Percentiles rank a stretch among this genome's conserved stretches.
Conservation (phyloP, 176 grass and related monocot genomes). For the Aechmea fasciata region DNA sequence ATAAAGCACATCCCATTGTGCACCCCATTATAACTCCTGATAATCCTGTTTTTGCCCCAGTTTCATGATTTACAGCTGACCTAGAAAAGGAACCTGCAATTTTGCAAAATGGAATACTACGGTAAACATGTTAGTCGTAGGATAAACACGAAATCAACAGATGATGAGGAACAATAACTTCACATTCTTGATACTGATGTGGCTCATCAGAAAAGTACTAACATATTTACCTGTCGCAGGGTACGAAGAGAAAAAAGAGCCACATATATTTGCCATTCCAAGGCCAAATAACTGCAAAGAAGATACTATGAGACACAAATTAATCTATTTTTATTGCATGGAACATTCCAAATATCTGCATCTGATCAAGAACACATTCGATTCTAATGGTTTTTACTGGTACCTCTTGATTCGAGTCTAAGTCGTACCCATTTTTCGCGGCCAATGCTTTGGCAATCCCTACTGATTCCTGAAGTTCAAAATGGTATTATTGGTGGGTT, state of each 20-base stretch:
- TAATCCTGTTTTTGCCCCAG: conserved; percentile 21
- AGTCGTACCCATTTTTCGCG: conserved; percentile 23
- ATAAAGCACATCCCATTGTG: conserved; percentile 25
- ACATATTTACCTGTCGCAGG: conserved; percentile 15
- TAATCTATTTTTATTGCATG: not conserved
- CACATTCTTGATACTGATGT: not conserved
- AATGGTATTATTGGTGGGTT: not conserved
- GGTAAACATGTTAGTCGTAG: not conserved
- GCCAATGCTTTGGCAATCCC: conserved; percentile 28
- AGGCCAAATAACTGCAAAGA: conserved; percentile 24
- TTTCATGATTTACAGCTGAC: conserved; percentile 31
- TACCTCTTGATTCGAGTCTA: conserved; percentile 30
- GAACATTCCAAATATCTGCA: not conserved
- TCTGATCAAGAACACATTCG: not conserved
- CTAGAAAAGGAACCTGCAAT: conserved; percentile 29
- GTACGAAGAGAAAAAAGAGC: conserved; percentile 24
- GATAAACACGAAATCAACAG: not conserved
- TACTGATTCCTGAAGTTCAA: conserved; percentile 22
- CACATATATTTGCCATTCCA: conserved; percentile 26
- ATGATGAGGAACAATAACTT: not conserved
- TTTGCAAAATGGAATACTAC: not conserved
- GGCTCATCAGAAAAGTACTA: too few species aligned
- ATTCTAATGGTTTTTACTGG: not conserved
- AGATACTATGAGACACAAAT: not conserved
- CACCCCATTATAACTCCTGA: conserved; percentile 23